Evolutionary conservation across 1,139 yeast species (phyloP), one percentile per base, ranked within the genome.

Genomic region (Yamadazyma songkhlaensis): DNA sequence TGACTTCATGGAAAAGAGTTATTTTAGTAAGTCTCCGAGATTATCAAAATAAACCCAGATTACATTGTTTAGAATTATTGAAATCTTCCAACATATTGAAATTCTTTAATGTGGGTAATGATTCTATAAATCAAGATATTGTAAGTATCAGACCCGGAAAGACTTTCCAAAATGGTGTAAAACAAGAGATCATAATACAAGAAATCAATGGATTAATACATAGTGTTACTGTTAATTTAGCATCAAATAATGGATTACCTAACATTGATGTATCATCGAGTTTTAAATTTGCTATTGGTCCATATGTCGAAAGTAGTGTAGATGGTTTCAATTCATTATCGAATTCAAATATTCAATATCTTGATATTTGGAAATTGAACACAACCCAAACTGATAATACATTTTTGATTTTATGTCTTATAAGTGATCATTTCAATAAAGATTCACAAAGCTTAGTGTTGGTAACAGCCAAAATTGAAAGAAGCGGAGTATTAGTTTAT

Each of bases 1-100:
- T 89, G 5, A 87, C 96, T 0, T 78, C 88, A 5, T 68, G 77
- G 50, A 88, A 87, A 28, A 65, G 94, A 43, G 77, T 84, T 34
- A 57, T 84, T 9, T 65, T 85, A 35, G 56, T 87, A 3, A 68
- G 84, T 0, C 65, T 88, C 27, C 72, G 86, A 45, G 95, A 88
- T 55, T 67, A 75, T 35, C 72, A 76, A 33, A 92, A 95, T 31
- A 81, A 79, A 49, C 81, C 89, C 1, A 54, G 53, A 4, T 57
- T 81, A 27, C 59, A 68, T 11, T 44, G 47, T 9, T 43, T 57
- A 9, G 75, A 74, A 38, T 53, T 76, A 23, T 49, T 66, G 31
- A 43, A 49, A 24, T 57, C 64, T 3, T 44, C 38, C n/a, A 28
- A 15, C 9, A 25, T 39, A 13, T 34, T 48, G 7, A 50, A 55